Conservation (phyloP, 2,329 filamentous ascomycete genomes). For the Grosmannia huntii region DNA sequence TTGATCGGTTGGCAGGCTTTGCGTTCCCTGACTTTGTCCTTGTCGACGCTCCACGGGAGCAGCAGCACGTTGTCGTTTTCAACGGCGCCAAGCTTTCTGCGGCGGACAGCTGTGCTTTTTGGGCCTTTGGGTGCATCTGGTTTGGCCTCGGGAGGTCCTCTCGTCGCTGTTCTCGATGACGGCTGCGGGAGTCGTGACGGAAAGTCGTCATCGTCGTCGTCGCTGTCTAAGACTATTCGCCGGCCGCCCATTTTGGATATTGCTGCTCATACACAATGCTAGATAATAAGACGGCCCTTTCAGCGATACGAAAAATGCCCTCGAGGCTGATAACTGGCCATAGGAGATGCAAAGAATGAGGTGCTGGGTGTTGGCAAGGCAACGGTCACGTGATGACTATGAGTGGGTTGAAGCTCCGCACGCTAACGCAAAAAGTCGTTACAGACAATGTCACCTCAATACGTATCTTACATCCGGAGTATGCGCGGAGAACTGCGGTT, state of each 20-base stretch:
- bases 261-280: background rate
- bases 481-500: too few relatives aligned
- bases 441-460: too few relatives aligned
- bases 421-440: too few relatives aligned
- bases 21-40: background rate
- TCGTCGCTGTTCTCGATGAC: background rate
- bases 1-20: background rate
- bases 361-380: background rate
- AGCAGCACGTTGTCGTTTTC: constrained; percentile 5
- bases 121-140: background rate
- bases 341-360: background rate
- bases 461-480: too few relatives aligned
- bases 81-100: constrained; percentile 6
- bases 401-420: too few relatives aligned
- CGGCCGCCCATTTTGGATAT: constrained; percentile 1
- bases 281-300: background rate
- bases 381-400: background rate
- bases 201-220: constrained; percentile 5
- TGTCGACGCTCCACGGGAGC: background rate
- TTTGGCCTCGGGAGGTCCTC: background rate
- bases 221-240: constrained; percentile 8
- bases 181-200: background rate
- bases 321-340: background rate
- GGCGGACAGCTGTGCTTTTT: constrained; percentile 2
- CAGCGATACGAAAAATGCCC: background rate